phyloP scores from a whole-genome alignment of 495 filamentous ascomycete species.

The Neurospora sp. region DNA sequence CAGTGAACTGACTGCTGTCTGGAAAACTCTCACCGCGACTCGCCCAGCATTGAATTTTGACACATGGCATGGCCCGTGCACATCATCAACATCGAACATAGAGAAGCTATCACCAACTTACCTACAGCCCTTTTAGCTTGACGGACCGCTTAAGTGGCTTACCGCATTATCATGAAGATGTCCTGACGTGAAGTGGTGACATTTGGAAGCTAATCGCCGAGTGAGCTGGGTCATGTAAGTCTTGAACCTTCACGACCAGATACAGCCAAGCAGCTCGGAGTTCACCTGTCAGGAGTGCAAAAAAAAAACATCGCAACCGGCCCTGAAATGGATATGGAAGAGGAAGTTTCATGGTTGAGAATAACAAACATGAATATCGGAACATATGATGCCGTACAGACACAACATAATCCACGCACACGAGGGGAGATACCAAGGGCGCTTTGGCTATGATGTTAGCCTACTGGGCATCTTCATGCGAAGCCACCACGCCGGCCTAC shows the following conservation, averaged over 20 bases:
- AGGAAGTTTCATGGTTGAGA: background rate
- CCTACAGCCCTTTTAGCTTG: background rate
- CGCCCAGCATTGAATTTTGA: background rate
- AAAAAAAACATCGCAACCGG: background rate
- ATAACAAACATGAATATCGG: background rate
- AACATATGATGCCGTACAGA: background rate
- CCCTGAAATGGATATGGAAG: background rate
- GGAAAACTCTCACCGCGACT: background rate
- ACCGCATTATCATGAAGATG: background rate
- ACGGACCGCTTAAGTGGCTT: background rate
- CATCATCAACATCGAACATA: background rate
- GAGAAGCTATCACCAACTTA: background rate
- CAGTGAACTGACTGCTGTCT: background rate
- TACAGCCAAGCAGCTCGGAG: background rate
- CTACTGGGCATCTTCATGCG: background rate
- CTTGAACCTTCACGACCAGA: background rate
- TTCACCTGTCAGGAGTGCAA: background rate
- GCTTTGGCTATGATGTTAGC: background rate
- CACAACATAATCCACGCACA: background rate
- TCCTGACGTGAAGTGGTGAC: too few relatives aligned
- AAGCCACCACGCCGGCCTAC: background rate
- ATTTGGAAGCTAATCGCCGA: too few relatives aligned
- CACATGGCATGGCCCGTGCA: background rate
- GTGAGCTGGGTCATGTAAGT: background rate
- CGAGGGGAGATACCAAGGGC: background rate